A percentile compares a stretch with the other conserved stretches of the same genome.
These are phyloP conservation scores for Teratosphaeria gauchensis DNA, from an alignment of 2,329 filamentous ascomycete species.

Conservation along the genomic window DNA sequence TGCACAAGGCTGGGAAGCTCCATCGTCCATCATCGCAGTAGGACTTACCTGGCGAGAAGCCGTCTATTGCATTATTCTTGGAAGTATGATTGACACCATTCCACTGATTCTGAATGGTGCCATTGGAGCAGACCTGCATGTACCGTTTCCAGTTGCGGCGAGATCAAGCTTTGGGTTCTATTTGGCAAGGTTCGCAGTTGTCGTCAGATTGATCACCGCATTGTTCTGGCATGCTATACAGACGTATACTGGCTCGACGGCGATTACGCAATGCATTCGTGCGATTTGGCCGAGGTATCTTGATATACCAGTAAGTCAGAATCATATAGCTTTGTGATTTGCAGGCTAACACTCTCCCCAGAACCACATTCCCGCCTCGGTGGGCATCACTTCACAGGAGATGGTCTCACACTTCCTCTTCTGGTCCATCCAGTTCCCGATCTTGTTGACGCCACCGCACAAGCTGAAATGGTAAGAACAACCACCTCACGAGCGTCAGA, in stretches of 20 bases:
- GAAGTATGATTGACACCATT: constrained; percentile 22
- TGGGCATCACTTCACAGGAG: constrained; percentile 48
- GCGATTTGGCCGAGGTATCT: constrained; percentile 51
- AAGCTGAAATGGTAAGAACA: constrained; percentile 34
- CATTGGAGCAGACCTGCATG: constrained; percentile 41
- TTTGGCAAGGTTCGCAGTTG: constrained; percentile 46
- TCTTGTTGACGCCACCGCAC: constrained; percentile 47
- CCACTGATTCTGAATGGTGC: constrained; percentile 30
- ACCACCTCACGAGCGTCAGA: too few relatives aligned
- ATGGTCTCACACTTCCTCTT: constrained; percentile 51
- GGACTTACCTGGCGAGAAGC: constrained; percentile 35
- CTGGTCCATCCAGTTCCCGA: constrained; percentile 45
- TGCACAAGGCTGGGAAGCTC: constrained; percentile 38
- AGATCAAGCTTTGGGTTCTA: constrained; percentile 50
- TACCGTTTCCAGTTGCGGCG: constrained; percentile 47
- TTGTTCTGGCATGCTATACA: constrained; percentile 59
- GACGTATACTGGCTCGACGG: constrained; percentile 52
- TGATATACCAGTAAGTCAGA: constrained; percentile 9
- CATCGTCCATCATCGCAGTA: constrained; percentile 37
- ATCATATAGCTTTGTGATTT: neutral
- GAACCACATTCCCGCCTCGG: constrained; percentile 42
- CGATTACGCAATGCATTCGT: constrained; percentile 42
- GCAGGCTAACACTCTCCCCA: constrained; percentile 24
- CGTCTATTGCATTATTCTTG: constrained; percentile 26
- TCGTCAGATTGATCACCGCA: constrained; percentile 45